Evolutionary conservation across 2,329 filamentous ascomycete species (phyloP).

Genomic region (Cryphonectria carpinicola): DNA sequence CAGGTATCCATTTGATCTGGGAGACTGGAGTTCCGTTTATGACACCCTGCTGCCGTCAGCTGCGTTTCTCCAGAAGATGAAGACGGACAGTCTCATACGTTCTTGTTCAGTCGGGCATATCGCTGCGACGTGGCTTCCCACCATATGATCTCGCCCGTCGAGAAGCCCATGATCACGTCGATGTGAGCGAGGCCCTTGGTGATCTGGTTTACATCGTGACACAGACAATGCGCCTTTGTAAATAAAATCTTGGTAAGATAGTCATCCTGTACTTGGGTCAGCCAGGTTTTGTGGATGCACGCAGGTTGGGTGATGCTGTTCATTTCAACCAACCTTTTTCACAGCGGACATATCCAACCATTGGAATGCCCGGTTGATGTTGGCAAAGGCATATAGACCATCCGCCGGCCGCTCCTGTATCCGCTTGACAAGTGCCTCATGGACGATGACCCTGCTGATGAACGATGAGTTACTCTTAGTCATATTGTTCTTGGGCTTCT

Average conservation of each 20-base stretch:
- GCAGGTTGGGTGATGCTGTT: neutral
- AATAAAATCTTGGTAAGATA: conserved; percentile 96
- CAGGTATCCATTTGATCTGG: conserved; percentile 90
- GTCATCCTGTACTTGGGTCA: conserved; percentile 64
- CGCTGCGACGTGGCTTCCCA: conserved; percentile 97
- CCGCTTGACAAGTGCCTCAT: conserved; percentile 79
- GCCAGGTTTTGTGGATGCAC: conserved; percentile 11
- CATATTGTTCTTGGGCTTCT: conserved; percentile 98
- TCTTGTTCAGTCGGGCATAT: conserved; percentile 95
- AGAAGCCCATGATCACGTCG: conserved; percentile 94
- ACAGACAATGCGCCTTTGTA: conserved; percentile 92
- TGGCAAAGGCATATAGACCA: conserved; percentile 88
- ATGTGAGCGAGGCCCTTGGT: conserved; percentile 82
- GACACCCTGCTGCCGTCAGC: conserved; percentile 60
- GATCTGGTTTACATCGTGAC: conserved; percentile 85
- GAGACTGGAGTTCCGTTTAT: conserved; percentile 87
- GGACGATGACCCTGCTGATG: conserved; percentile 92
- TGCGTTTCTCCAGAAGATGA: conserved; percentile 12
- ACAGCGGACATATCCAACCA: conserved; percentile 89
- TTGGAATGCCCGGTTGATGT: conserved; percentile 93
- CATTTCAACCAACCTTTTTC: conserved; percentile 53
- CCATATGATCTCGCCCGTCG: conserved; percentile 96
- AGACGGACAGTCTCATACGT: conserved; percentile 58
- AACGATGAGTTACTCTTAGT: conserved; percentile 98
- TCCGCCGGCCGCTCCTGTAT: conserved; percentile 77